Conservation (phyloP, 805 yeast genomes). For the Kurtzmaniella fragi region DNA sequence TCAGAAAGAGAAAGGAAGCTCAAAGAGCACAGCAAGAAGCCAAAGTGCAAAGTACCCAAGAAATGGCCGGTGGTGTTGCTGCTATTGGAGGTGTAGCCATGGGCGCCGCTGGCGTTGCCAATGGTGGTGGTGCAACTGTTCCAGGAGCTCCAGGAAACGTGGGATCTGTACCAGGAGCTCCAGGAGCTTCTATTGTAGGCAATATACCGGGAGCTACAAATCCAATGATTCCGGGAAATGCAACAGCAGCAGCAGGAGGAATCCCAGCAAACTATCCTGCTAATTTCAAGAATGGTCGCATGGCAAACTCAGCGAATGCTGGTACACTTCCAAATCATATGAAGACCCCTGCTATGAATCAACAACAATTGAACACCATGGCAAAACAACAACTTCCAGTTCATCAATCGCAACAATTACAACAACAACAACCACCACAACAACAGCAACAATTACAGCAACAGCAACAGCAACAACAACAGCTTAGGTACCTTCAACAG, state of each 20-base stretch:
- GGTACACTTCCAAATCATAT: slow-evolving; percentile 13
- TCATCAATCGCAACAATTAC: slow-evolving; percentile 13
- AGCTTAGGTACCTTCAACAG: slow-evolving; percentile 9
- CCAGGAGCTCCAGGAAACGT: neutral
- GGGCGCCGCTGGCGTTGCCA: slow-evolving; percentile 5
- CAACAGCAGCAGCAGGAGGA: neutral
- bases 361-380: slow-evolving; percentile 1
- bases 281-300: neutral
- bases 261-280: neutral
- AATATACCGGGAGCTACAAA: neutral
- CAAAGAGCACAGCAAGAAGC: slow-evolving; percentile 40
- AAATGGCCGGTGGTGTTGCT: slow-evolving; percentile 20
- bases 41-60: slow-evolving; percentile 32
- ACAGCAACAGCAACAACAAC: slow-evolving; percentile 14
- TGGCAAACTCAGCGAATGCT: neutral
- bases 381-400: slow-evolving; percentile 14
- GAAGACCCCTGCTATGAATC: slow-evolving; percentile 1
- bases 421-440: slow-evolving; percentile 7
- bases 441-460: slow-evolving; percentile 10
- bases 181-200: neutral
- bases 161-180: neutral
- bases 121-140: slow-evolving; percentile 13
- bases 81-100: slow-evolving; percentile 19
- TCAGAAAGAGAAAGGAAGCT: slow-evolving; percentile 58
- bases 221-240: neutral